These are phyloP conservation scores for Colletotrichum sp. DNA, from an alignment of 2,329 filamentous ascomycete genomes.

Conservation along the genomic window DNA sequence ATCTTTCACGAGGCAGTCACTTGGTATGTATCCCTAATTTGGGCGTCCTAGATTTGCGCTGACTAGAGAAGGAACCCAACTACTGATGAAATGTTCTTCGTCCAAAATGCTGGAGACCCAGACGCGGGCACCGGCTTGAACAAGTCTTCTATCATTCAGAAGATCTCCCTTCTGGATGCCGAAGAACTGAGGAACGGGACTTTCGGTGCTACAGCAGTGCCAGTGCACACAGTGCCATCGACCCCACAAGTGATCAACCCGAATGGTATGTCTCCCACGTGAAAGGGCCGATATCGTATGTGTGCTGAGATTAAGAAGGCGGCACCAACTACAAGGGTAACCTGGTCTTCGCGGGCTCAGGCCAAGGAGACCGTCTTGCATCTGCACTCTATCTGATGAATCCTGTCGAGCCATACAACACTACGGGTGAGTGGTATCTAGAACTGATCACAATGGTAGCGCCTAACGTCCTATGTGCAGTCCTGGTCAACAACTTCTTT, in stretches of 20 bases:
- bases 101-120: conserved; percentile 52
- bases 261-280: conserved; percentile 42
- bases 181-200: conserved; percentile 38
- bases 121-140: conserved; percentile 54
- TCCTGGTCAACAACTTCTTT: conserved; percentile 64
- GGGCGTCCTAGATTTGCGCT: neutral
- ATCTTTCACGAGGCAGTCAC: conserved; percentile 62
- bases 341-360: conserved; percentile 54
- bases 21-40: conserved; percentile 34
- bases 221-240: conserved; percentile 45
- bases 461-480: conserved; percentile 24
- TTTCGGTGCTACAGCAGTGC: conserved; percentile 43
- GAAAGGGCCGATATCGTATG: neutral
- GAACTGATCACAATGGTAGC: accelerated
- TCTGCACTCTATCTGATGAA: conserved; percentile 48
- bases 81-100: conserved; percentile 60
- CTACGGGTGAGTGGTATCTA: conserved; percentile 39
- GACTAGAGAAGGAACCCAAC: conserved; percentile 31
- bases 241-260: conserved; percentile 52
- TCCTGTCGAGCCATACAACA: conserved; percentile 52
- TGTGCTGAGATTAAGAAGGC: conserved; percentile 33
- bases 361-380: conserved; percentile 46
- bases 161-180: conserved; percentile 51
- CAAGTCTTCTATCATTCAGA: conserved; percentile 55
- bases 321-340: conserved; percentile 55